phyloP scores from a whole-genome alignment of 768 basidiomycete genomes.

The Strobilomyces dryophilus region DNA sequence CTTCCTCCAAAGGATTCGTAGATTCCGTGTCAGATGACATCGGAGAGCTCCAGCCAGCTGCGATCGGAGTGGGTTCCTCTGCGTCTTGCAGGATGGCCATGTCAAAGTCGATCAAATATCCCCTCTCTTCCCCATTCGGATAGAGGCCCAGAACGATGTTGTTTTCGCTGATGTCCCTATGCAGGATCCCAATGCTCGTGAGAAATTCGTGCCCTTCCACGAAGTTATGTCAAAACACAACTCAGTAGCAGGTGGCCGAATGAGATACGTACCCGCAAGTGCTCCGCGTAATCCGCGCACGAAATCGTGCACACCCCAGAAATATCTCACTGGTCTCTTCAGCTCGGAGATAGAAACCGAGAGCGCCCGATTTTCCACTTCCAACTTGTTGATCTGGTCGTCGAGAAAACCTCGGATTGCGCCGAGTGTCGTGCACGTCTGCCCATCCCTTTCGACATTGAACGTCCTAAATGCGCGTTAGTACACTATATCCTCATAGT shows the following conservation, averaged over 20 bases:
- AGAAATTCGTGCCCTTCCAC: background rate
- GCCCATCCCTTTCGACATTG: background rate
- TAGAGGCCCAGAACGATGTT: background rate
- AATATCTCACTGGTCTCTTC: background rate
- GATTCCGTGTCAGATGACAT: background rate
- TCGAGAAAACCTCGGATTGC: background rate
- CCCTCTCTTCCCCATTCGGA: slow-evolving; percentile 6
- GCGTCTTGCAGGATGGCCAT: slow-evolving; percentile 4
- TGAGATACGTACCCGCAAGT: background rate
- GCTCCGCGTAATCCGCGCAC: background rate
- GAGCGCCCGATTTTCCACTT: background rate
- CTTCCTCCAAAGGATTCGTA: background rate
- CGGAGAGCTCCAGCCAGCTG: background rate
- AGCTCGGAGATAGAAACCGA: background rate
- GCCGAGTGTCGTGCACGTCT: background rate
- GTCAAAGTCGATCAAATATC: slow-evolving; percentile 33
- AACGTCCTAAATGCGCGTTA: background rate
- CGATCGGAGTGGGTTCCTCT: no score
- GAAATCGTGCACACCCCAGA: slow-evolving; percentile 3
- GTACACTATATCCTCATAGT: background rate
- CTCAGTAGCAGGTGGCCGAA: no score
- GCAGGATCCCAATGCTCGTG: background rate
- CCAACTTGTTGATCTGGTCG: background rate
- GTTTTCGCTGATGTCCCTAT: background rate
- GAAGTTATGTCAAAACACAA: no score